phyloP scores from a whole-genome alignment of 1,139 yeast species.

The Nakaseomyces sp. region DNA sequence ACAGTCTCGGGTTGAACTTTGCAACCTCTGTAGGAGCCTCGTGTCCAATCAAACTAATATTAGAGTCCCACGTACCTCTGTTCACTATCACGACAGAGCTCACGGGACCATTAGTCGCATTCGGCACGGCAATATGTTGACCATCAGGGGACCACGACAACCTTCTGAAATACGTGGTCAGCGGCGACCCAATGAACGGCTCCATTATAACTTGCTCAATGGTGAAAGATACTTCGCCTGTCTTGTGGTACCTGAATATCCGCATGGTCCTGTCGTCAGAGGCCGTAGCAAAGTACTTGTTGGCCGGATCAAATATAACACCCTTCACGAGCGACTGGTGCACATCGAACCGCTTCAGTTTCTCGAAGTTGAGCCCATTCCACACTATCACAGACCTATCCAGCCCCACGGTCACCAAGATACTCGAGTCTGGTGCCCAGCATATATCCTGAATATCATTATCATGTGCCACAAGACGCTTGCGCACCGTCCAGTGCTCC shows the following conservation, averaged over 20 bases:
- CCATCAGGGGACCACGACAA: conserved; percentile 99
- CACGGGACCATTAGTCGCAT: conserved; percentile 95
- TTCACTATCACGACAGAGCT: conserved; percentile 81
- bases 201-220: conserved; percentile 74
- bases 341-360: conserved; percentile 77
- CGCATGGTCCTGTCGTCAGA: conserved; percentile 91
- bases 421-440: conserved; percentile 92
- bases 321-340: conserved; percentile 97
- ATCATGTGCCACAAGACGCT: conserved; percentile 89
- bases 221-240: conserved; percentile 70
- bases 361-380: conserved; percentile 89
- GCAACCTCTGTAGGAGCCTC: conserved; percentile 96
- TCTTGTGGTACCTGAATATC: conserved; percentile 75
- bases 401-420: conserved; percentile 85
- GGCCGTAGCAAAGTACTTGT: conserved; percentile 92
- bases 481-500: conserved; percentile 91
- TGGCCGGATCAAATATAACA: conserved; percentile 94
- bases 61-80: conserved; percentile 90
- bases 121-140: conserved; percentile 90
- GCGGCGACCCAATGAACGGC: conserved; percentile 83
- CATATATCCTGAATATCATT: conserved; percentile 95
- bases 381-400: conserved; percentile 88
- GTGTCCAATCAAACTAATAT: conserved; percentile 83
- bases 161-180: conserved; percentile 85
- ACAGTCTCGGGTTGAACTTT: conserved; percentile 70